Percentiles rank a stretch among this genome's conserved stretches.
phyloP scores from a whole-genome alignment of 2,329 filamentous ascomycete species.

The Ophiocordyceps camponoti-floridani region DNA sequence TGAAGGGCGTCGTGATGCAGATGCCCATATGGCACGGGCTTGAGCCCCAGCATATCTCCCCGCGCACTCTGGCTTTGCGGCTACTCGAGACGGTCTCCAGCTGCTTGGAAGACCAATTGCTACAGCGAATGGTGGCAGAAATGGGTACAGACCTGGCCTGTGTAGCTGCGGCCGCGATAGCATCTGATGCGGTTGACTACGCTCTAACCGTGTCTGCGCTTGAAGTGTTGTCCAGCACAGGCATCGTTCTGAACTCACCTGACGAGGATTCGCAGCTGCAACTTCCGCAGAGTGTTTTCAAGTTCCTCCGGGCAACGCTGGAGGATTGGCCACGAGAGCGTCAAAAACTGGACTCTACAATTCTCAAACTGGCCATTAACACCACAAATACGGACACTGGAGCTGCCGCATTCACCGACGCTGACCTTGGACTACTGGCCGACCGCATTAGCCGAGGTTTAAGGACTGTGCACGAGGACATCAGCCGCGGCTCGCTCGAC shows the following conservation, averaged over 20 bases:
- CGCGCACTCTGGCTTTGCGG: slow-evolving; percentile 45
- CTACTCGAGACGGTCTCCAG: slow-evolving; percentile 30
- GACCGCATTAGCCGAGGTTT: slow-evolving; percentile 34
- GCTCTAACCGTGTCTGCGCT: slow-evolving; percentile 23
- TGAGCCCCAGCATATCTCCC: slow-evolving; percentile 33
- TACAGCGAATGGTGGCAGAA: slow-evolving; percentile 12
- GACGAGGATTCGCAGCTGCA: slow-evolving; percentile 6
- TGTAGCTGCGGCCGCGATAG: slow-evolving; percentile 6
- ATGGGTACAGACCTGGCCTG: slow-evolving; percentile 9
- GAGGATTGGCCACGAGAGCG: slow-evolving; percentile 8
- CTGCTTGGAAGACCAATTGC: slow-evolving; percentile 10
- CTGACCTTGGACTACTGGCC: slow-evolving; percentile 28
- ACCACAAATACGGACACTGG: slow-evolving; percentile 68
- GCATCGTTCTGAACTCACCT: slow-evolving; percentile 6
- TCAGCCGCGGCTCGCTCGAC: slow-evolving; percentile 29
- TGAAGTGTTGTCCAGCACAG: slow-evolving; percentile 15
- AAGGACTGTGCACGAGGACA: slow-evolving; percentile 24
- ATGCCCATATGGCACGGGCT: slow-evolving; percentile 42
- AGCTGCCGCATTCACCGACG: slow-evolving; percentile 50
- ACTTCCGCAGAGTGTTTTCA: slow-evolving; percentile 12
- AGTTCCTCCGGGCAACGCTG: slow-evolving; percentile 13
- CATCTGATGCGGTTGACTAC: slow-evolving; percentile 16
- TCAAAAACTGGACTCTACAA: slow-evolving; percentile 10
- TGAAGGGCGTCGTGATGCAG: slow-evolving; percentile 34
- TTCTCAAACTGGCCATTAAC: slow-evolving; percentile 53